phyloP scores from a whole-genome alignment of 257 asterid species.

The Orobanche coerulescens region DNA sequence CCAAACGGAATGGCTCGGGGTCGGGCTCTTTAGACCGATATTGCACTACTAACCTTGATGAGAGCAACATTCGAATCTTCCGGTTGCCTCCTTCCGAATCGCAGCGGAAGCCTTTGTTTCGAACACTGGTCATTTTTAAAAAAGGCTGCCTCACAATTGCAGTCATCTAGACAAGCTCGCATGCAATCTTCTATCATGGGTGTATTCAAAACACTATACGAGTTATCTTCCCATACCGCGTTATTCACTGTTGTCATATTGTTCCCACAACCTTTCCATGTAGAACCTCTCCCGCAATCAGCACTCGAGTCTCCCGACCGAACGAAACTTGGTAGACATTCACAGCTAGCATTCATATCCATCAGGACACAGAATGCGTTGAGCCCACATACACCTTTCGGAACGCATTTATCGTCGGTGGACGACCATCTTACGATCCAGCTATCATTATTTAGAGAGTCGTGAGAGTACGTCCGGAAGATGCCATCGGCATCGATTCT shows the following conservation, averaged over 20 bases:
- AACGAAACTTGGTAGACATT: slow-evolving; percentile 42
- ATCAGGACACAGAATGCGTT: slow-evolving; percentile 31
- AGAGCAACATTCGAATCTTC: slow-evolving; percentile 23
- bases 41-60: slow-evolving; percentile 25
- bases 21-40: not conserved
- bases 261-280: slow-evolving; percentile 19
- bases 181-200: slow-evolving; percentile 27
- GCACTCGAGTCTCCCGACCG: slow-evolving; percentile 25
- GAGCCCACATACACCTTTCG: slow-evolving; percentile 45
- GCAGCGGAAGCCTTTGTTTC: slow-evolving; percentile 47
- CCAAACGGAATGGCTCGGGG: slow-evolving; percentile 35
- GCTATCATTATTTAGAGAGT: slow-evolving; percentile 15
- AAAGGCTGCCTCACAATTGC: slow-evolving; percentile 44
- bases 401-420: slow-evolving; percentile 25
- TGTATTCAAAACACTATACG: slow-evolving; percentile 1
- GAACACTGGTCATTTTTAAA: slow-evolving; percentile 21
- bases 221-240: slow-evolving; percentile 26
- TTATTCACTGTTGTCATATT: slow-evolving; percentile 16
- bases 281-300: slow-evolving; percentile 30
- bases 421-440: slow-evolving; percentile 23
- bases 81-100: slow-evolving; percentile 27
- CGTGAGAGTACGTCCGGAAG: slow-evolving; percentile 32
- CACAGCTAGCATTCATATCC: slow-evolving; percentile 19
- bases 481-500: slow-evolving; percentile 44
- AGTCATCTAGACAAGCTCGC: slow-evolving; percentile 39